Conservation (phyloP, 305 asterid genomes). For the Fraxinus albicans region DNA sequence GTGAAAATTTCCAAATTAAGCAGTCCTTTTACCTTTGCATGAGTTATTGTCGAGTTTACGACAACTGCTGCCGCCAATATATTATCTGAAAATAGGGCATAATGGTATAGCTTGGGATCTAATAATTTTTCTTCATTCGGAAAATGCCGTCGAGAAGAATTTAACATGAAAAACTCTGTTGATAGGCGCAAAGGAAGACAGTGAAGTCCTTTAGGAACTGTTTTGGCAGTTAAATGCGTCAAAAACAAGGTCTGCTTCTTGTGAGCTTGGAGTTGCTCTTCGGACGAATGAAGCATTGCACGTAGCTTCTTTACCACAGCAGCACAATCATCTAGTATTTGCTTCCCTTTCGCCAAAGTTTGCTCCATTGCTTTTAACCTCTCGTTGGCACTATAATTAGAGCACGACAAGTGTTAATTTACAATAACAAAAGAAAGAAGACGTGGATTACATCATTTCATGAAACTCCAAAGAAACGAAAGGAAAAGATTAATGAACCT, state of each 20-base stretch:
- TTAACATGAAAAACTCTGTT: constrained; percentile 52
- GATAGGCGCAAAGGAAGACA: constrained; percentile 83
- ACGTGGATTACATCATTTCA: background rate
- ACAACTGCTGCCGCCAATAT: constrained; percentile 71
- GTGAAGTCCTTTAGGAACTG: constrained; percentile 71
- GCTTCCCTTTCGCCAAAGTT: constrained; percentile 70
- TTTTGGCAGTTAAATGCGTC: constrained; percentile 70
- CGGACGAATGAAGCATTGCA: constrained; percentile 80
- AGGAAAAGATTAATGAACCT: background rate
- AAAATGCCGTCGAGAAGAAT: constrained; percentile 53
- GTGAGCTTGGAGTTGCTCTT: constrained; percentile 74
- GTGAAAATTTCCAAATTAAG: no score
- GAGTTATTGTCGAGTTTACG: constrained; percentile 70
- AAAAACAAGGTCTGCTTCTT: constrained; percentile 71
- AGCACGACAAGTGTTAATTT: background rate
- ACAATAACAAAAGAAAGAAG: background rate
- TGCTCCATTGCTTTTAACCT: constrained; percentile 73
- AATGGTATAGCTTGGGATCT: constrained; percentile 69
- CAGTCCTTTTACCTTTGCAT: constrained; percentile 26
- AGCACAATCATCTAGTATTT: constrained; percentile 77
- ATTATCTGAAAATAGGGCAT: constrained; percentile 77
- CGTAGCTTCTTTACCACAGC: constrained; percentile 73
- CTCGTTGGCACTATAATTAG: constrained; percentile 53
- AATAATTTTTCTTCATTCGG: constrained; percentile 47
- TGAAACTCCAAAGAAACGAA: background rate